phyloP scores from a whole-genome alignment of 495 filamentous ascomycete genomes.

The Clohesyomyces aquaticus region DNA sequence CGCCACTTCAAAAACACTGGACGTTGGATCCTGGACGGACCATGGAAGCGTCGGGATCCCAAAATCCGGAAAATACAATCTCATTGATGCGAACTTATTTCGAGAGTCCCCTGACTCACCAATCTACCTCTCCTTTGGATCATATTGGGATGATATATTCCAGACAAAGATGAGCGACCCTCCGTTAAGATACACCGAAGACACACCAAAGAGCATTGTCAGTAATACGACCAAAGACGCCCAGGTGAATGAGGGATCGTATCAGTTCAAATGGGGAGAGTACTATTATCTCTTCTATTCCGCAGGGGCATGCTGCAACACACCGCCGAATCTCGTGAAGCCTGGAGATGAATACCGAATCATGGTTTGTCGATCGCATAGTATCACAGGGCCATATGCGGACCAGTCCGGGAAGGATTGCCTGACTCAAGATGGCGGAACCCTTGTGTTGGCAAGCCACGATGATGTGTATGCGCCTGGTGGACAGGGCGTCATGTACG shows the following conservation, averaged over 20 bases:
- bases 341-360: constrained; percentile 68
- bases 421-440: constrained; percentile 60
- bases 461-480: constrained; percentile 69
- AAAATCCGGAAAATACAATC: constrained; percentile 59
- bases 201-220: constrained; percentile 55
- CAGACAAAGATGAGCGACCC: constrained; percentile 57
- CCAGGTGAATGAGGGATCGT: constrained; percentile 59
- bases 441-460: constrained; percentile 61
- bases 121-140: constrained; percentile 66
- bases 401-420: constrained; percentile 61
- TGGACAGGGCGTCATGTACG: constrained; percentile 56
- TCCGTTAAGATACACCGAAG: constrained; percentile 25
- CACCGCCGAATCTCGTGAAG: constrained; percentile 52
- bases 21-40: constrained; percentile 64
- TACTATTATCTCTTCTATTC: constrained; percentile 72
- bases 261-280: constrained; percentile 55
- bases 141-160: constrained; percentile 70
- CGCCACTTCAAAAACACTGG: constrained; percentile 65
- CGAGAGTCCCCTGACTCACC: constrained; percentile 43
- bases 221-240: constrained; percentile 58
- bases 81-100: constrained; percentile 71
- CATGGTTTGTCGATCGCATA: constrained; percentile 60
- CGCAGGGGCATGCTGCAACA: constrained; percentile 63
- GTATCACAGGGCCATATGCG: constrained; percentile 43
- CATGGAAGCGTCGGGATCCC: constrained; percentile 56